A percentile compares a stretch with the other conserved stretches of the same genome.
phyloP scores from a whole-genome alignment of 371 early-diverging fungal species.

The Blyttiomyces sp. region DNA sequence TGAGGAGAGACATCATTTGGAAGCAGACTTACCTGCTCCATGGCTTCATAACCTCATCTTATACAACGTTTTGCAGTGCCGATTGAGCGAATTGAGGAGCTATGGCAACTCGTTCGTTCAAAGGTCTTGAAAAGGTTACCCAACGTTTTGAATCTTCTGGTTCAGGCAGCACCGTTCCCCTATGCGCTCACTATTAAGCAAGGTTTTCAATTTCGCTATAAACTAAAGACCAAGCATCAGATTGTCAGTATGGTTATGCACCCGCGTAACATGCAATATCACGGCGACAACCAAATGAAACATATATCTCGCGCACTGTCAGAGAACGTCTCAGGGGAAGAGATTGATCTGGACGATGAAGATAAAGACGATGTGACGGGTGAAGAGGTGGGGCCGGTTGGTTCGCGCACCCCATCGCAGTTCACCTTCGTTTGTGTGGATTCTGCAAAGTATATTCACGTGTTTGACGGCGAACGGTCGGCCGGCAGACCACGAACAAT shows the following conservation, averaged over 20 bases:
- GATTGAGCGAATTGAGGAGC: not conserved
- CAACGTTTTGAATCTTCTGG: constrained; percentile 1
- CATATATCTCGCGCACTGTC: constrained; percentile 3
- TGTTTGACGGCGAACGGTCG: too few relatives aligned
- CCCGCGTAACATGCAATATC: constrained; percentile 26
- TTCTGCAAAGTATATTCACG: too few relatives aligned
- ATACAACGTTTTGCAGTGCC: too few relatives aligned
- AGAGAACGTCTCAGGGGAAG: not conserved
- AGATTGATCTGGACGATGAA: constrained; percentile 13
- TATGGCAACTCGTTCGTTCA: constrained; percentile 15
- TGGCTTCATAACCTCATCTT: too few relatives aligned
- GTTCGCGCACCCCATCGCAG: too few relatives aligned
- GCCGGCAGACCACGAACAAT: too few relatives aligned
- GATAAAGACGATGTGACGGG: too few relatives aligned
- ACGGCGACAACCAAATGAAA: constrained; percentile 24
- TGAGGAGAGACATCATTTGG: too few relatives aligned
- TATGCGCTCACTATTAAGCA: constrained; percentile 33
- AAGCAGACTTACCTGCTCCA: too few relatives aligned
- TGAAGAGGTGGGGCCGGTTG: too few relatives aligned
- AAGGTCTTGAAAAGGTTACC: constrained; percentile 4
- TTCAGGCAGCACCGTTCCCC: constrained; percentile 16
- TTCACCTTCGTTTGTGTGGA: too few relatives aligned
- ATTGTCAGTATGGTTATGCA: constrained; percentile 25
- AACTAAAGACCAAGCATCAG: constrained; percentile 21
- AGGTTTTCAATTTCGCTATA: constrained; percentile 34